Conservation (phyloP, 2,329 filamentous ascomycete species). For the Aspergillus persii region DNA sequence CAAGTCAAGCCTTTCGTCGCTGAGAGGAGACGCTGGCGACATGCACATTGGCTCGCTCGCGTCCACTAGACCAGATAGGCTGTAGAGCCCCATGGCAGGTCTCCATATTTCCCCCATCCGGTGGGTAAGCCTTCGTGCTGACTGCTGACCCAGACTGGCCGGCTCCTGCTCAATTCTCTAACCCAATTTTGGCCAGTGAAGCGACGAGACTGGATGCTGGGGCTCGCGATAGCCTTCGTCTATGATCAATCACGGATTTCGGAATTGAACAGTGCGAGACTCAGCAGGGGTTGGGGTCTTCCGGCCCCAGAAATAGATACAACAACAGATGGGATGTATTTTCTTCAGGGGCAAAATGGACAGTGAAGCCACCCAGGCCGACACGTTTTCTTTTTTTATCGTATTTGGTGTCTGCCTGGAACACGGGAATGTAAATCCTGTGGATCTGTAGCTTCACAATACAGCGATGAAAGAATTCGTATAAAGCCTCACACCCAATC, state of each 20-base stretch:
- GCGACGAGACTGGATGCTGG: neutral
- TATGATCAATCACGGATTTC: neutral
- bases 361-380: neutral
- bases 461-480: no score
- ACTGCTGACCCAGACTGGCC: no score
- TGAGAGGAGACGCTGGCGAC: neutral
- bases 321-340: no score
- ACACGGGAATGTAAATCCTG: neutral
- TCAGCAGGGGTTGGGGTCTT: neutral
- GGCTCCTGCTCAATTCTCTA: no score
- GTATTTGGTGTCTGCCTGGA: neutral
- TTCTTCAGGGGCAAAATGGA: neutral
- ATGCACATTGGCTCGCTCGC: neutral
- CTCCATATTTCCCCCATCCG: no score
- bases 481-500: no score
- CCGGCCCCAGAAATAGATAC: no score
- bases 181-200: neutral
- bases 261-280: neutral
- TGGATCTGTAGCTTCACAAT: neutral
- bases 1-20: neutral
- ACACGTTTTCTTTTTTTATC: neutral
- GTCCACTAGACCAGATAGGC: neutral
- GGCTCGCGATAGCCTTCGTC: neutral
- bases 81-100: no score
- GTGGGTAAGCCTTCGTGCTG: no score